Evolutionary conservation across 2,329 filamentous ascomycete genomes (phyloP).

Genomic region (Ramularia collo-cygni): DNA sequence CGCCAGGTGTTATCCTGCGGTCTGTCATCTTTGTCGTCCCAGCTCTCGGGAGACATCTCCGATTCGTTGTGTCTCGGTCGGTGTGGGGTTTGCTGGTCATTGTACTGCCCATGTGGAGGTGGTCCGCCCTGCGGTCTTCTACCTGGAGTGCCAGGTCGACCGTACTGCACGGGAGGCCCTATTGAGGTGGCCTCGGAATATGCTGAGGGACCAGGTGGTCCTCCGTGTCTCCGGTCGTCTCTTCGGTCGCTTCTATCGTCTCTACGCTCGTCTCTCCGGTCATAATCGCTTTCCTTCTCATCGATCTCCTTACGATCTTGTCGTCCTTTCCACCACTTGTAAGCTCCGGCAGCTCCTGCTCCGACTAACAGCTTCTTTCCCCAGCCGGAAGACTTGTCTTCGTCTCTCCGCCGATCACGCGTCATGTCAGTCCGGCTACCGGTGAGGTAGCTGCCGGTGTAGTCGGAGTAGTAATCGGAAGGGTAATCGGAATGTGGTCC

Average conservation of each 20-base stretch:
- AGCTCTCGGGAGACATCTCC: slow-evolving; percentile 22
- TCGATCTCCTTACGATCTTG: slow-evolving; percentile 26
- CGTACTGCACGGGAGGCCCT: not conserved
- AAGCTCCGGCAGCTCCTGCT: slow-evolving; percentile 52
- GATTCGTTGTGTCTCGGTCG: slow-evolving; percentile 11
- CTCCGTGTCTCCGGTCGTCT: slow-evolving; percentile 2
- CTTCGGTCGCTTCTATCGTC: slow-evolving; percentile 21
- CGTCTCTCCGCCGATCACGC: slow-evolving; percentile 21
- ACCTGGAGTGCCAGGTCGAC: not conserved
- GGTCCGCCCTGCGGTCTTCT: slow-evolving; percentile 7
- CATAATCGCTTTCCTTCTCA: slow-evolving; percentile 8
- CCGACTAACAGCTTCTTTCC: slow-evolving; percentile 44
- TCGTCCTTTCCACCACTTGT: slow-evolving; percentile 48
- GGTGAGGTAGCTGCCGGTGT: slow-evolving; percentile 28
- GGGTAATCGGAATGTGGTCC: slow-evolving; percentile 7
- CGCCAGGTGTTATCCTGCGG: slow-evolving; percentile 35
- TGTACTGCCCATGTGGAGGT: slow-evolving; percentile 9
- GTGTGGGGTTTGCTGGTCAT: slow-evolving; percentile 8
- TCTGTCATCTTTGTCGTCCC: slow-evolving; percentile 20
- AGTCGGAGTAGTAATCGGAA: slow-evolving; percentile 25
- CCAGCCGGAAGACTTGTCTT: slow-evolving; percentile 25
- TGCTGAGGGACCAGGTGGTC: slow-evolving; percentile 10
- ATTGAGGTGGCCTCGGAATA: not conserved
- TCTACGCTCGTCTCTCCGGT: not conserved
- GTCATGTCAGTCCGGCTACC: slow-evolving; percentile 52